Evolutionary conservation across 2,329 filamentous ascomycete species (phyloP), one percentile per base, ranked within the genome.

Genomic region (Ceratocystiopsis minuta): DNA sequence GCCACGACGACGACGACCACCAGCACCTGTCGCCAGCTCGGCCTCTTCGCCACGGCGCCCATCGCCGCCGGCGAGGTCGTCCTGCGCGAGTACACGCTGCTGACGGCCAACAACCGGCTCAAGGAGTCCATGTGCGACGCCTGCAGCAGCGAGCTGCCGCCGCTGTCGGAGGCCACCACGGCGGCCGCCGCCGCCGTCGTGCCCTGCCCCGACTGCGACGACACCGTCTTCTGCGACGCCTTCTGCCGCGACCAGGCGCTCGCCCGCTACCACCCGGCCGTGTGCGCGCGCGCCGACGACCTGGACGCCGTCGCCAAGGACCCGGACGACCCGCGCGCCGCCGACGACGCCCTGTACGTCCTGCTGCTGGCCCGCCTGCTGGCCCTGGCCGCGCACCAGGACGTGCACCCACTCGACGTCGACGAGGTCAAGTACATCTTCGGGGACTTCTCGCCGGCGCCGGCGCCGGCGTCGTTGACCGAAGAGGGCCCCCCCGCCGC

Each of bases 101-200:
- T 98, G 35, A 94, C 87, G 2, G 87, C 84, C 37, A 90, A 88
- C 51, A 90, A 90, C 55, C 77, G 85, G 28, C 70, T 90, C 13
- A 85, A 92, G 55, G 86, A 93, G 47, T 69, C 80, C 5, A 70
- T 88, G 28, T 96, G 88, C 58, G 88, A 96, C 58, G 86, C 86
- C 14, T 96, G 88, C 57, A 85, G 85, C 52, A 68, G 71, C 9
- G 72, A 75, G 18, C 68, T 92, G 6, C 82, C 81, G 1, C 63
- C 68, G 44, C 75, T 78, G 44, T 76, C 71, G 3, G 72, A 78
- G 40, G 80, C 78, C 50, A 80, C 75, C 57, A 67, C 68, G 45
- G 61, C 72, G 39, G 56, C 57, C 40, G 58, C 68, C 7, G 63
- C 53, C 38, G 60, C 55, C 41, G 70, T 65, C 15, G 64, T 76